Evolutionary conservation across 305 asterid genomes (phyloP), one percentile per base, ranked within the genome.

Genomic region (Rubia occidens): DNA sequence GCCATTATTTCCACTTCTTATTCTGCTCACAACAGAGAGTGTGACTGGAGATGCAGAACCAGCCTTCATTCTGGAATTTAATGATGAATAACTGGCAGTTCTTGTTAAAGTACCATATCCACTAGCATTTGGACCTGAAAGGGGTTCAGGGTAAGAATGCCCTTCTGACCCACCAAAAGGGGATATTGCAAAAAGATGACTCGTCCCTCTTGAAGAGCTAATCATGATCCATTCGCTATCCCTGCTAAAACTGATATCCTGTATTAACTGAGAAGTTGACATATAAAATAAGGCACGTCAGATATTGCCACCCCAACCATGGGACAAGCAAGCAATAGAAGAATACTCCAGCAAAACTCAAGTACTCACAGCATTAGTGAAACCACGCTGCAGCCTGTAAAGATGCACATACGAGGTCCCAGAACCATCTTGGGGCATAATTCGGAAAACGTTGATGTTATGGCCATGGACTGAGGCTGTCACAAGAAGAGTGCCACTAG

Each of bases 381-480:
- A 68, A 75, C 99, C 97, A 72, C 99, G 95, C 77, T 94, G 95
- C 72, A 94, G 89, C 78, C 82, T 78, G 80, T 91, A 94, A 58
- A 94, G 95, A 79, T 89, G 97, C 70, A 76, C 84, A 64, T 87
- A 79, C 51, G 95, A 79, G 67, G 83, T 78, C 71, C 84, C 82
- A 60, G 89, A 82, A 76, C 84, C 84, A 68, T 78, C 68, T 32
- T 76, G 72, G 56, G 96, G 96, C 76, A 82, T 71, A 76, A 90
- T 83, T 42, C 89, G 87, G 69, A 87, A 94, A 71, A 94, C 96
- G 78, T 94, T 94, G 59, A 94, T 85, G 76, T 88, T 94, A 81
- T 91, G 97, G 60, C 99, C 99, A 71, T 87, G 95, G 77, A 87
- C 84, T 11, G 99, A 94, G 76, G 96, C 97, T 0, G 97, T 89